Percentiles rank a stretch among this genome's conserved stretches.
Conservation (phyloP, 2,329 filamentous ascomycete genomes). For the Aspergillus fumigatus region DNA sequence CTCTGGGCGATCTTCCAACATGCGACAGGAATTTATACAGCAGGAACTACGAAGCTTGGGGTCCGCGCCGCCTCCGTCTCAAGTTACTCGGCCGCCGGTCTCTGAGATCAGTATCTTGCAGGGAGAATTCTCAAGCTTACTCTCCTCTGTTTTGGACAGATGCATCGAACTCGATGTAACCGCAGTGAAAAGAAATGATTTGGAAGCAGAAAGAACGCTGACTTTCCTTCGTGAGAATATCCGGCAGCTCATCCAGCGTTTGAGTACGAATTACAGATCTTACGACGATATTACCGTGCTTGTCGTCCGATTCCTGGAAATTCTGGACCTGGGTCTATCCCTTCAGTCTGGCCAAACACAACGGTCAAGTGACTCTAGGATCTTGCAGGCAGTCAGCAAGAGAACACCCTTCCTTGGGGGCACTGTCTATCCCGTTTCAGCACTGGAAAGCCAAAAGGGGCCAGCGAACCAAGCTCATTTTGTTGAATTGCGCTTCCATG, state of each 20-base stretch:
- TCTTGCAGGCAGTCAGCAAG: slow-evolving; percentile 28
- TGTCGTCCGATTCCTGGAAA: slow-evolving; percentile 72
- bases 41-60: slow-evolving; percentile 62
- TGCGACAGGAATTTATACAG: slow-evolving; percentile 61
- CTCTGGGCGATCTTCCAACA: slow-evolving; percentile 63
- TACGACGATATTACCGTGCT: slow-evolving; percentile 84
- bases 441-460: slow-evolving; percentile 1
- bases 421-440: slow-evolving; percentile 17
- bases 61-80: slow-evolving; percentile 58
- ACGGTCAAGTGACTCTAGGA: slow-evolving; percentile 11
- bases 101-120: slow-evolving; percentile 71
- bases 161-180: slow-evolving; percentile 28
- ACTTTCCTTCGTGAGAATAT: slow-evolving; percentile 53
- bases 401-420: slow-evolving; percentile 39
- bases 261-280: slow-evolving; percentile 65
- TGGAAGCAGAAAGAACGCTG: slow-evolving; percentile 29
- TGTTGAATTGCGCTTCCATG: slow-evolving; percentile 34
- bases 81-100: slow-evolving; percentile 65
- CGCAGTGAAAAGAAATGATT: slow-evolving; percentile 8
- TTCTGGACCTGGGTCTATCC: slow-evolving; percentile 70
- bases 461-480: slow-evolving; percentile 20
- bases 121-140: slow-evolving; percentile 73
- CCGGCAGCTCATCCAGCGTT: slow-evolving; percentile 63
- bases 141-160: slow-evolving; percentile 57
- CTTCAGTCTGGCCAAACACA: slow-evolving; percentile 42